Evolutionary conservation across 345 rosid species (phyloP).

Genomic region (Murraya koenigii): DNA sequence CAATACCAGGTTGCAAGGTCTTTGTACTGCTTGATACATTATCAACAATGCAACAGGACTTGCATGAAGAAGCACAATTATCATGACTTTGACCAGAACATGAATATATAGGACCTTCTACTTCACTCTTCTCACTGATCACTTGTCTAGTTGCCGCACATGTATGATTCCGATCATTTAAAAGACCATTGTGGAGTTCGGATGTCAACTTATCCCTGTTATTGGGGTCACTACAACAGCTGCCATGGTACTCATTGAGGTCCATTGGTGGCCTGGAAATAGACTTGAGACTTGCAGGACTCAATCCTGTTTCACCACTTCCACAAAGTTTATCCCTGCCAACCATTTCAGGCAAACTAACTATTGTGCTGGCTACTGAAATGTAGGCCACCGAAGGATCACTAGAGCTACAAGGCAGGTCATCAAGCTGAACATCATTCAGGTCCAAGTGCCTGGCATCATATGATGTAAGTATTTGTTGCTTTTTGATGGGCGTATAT

Average conservation of each 20-base stretch:
- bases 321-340: neutral
- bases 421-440: conserved; percentile 34
- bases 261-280: conserved; percentile 8
- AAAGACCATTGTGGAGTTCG: neutral
- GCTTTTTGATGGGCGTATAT: conserved; percentile 16
- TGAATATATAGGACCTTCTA: conserved; percentile 14
- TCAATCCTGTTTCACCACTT: neutral
- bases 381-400: conserved; percentile 16
- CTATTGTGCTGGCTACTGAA: conserved; percentile 20
- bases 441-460: conserved; percentile 32
- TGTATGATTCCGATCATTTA: neutral
- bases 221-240: conserved; percentile 13
- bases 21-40: conserved; percentile 32
- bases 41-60: conserved; percentile 32
- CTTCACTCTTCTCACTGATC: conserved; percentile 25
- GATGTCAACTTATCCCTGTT: conserved; percentile 16
- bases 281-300: conserved; percentile 14
- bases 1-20: conserved; percentile 14
- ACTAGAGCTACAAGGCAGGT: conserved; percentile 26
- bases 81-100: conserved; percentile 21
- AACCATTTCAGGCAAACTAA: conserved; percentile 4
- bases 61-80: conserved; percentile 29
- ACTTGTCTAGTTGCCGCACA: neutral
- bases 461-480: conserved; percentile 1
- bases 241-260: conserved; percentile 16